Percentiles rank a stretch among this genome's conserved stretches.
These are phyloP conservation scores for Lactarius sp. DNA, from an alignment of 768 basidiomycete genomes.

Conservation along the genomic window DNA sequence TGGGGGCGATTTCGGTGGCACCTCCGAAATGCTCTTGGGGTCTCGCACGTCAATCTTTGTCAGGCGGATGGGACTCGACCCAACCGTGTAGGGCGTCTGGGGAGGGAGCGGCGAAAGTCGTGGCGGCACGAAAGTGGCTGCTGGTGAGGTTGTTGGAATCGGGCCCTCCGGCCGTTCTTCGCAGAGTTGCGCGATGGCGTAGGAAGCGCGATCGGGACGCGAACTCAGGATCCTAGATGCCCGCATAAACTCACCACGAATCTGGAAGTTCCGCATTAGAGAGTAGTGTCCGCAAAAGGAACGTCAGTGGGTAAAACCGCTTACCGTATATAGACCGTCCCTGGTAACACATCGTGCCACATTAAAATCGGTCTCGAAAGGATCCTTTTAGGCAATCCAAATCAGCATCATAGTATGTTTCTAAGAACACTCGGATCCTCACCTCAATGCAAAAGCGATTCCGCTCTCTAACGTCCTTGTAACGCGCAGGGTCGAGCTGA, in stretches of 20 bases:
- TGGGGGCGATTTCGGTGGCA: slow-evolving; percentile 41
- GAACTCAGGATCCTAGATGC: slow-evolving; percentile 79
- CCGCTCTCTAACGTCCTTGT: slow-evolving; percentile 73
- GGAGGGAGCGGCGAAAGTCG: slow-evolving; percentile 48
- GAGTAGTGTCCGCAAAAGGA: neutral
- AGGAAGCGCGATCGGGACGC: slow-evolving; percentile 74
- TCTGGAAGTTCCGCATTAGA: slow-evolving; percentile 44
- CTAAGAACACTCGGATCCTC: slow-evolving; percentile 15
- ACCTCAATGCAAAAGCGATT: slow-evolving; percentile 97
- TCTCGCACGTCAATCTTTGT: slow-evolving; percentile 35
- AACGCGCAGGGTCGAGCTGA: slow-evolving; percentile 37
- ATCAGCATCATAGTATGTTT: neutral
- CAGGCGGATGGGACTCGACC: slow-evolving; percentile 54
- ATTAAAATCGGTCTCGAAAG: slow-evolving; percentile 95
- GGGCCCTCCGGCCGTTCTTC: slow-evolving; percentile 77
- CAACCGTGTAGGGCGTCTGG: slow-evolving; percentile 67
- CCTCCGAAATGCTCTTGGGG: slow-evolving; percentile 41
- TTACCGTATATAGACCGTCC: slow-evolving; percentile 90
- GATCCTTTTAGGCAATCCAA: slow-evolving; percentile 56
- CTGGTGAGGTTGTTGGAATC: slow-evolving; percentile 44
- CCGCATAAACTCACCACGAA: slow-evolving; percentile 98
- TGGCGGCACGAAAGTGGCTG: slow-evolving; percentile 41
- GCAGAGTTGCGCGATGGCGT: slow-evolving; percentile 84
- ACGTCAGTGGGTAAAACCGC: slow-evolving; percentile 26
- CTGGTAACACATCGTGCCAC: slow-evolving; percentile 95